phyloP scores from a whole-genome alignment of 768 basidiomycete species.

The Grammothele lineata region DNA sequence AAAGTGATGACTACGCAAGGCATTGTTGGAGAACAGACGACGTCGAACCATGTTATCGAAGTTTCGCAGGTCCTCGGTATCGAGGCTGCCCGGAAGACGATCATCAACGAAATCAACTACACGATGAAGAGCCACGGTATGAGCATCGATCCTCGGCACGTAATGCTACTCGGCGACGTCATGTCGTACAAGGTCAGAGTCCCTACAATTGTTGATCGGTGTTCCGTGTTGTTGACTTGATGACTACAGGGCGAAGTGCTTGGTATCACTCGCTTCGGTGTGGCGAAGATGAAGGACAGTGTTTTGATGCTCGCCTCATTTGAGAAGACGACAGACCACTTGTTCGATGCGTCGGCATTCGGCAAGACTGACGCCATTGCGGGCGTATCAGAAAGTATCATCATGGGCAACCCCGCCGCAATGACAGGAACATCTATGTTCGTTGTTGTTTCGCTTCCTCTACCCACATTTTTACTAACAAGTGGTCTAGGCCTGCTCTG shows the following conservation, averaged over 20 bases:
- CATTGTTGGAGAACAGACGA: slow-evolving; percentile 90
- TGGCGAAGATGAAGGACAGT: slow-evolving; percentile 99
- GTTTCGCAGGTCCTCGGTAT: slow-evolving; percentile 95
- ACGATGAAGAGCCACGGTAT: slow-evolving; percentile 98
- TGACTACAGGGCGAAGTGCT: slow-evolving; percentile 82
- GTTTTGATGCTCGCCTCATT: slow-evolving; percentile 99
- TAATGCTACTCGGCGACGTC: slow-evolving; percentile 97
- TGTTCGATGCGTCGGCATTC: slow-evolving; percentile 96
- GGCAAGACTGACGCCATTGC: slow-evolving; percentile 94
- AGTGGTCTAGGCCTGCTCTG: slow-evolving; percentile 33
- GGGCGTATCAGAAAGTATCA: slow-evolving; percentile 98
- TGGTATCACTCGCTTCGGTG: slow-evolving; percentile 98
- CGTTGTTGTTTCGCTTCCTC: slow-evolving; percentile 21
- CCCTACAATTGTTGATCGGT: too few relatives aligned
- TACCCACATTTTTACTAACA: background rate
- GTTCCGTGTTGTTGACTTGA: too few relatives aligned
- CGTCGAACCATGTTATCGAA: slow-evolving; percentile 97
- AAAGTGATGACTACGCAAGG: slow-evolving; percentile 98
- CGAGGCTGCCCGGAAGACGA: slow-evolving; percentile 90
- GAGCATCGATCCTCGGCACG: slow-evolving; percentile 97
- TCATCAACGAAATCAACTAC: slow-evolving; percentile 95
- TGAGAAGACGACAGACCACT: slow-evolving; percentile 98
- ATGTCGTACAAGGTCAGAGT: slow-evolving; percentile 89
- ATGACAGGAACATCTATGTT: slow-evolving; percentile 94
- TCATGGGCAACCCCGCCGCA: slow-evolving; percentile 96